Conservation (phyloP, 2,329 filamentous ascomycete genomes). For the Periconia macrospinosa region DNA sequence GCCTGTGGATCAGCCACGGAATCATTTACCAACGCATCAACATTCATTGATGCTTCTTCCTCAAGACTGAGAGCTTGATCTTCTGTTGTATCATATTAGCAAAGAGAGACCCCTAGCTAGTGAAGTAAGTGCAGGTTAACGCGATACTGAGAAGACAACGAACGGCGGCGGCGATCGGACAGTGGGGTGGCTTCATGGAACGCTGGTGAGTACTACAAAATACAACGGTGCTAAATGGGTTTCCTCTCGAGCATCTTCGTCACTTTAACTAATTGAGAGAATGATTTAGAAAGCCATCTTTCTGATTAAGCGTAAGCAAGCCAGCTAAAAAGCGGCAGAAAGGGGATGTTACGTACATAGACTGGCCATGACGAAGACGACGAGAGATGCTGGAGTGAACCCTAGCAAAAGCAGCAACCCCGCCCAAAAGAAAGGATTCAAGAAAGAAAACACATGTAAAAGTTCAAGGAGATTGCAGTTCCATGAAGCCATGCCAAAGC, state of each 20-base stretch:
- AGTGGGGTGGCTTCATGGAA: constrained; percentile 7
- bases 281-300: constrained; percentile 40
- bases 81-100: constrained; percentile 57
- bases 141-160: constrained; percentile 2
- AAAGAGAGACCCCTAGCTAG: constrained; percentile 1
- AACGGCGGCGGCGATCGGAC: constrained; percentile 22
- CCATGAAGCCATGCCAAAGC: constrained; percentile 36
- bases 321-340: constrained; percentile 42
- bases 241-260: constrained; percentile 44
- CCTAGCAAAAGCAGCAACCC: constrained; percentile 38
- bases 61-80: constrained; percentile 62
- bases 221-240: constrained; percentile 31
- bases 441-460: constrained; percentile 19
- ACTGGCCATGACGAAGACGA: constrained; percentile 51
- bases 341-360: constrained; percentile 48
- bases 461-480: constrained; percentile 34
- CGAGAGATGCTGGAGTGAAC: constrained; percentile 42
- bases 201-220: constrained; percentile 23
- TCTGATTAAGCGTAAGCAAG: constrained; percentile 48
- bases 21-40: constrained; percentile 71
- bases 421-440: constrained; percentile 31
- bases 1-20: constrained; percentile 38
- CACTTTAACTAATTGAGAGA: constrained; percentile 37
- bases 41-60: constrained; percentile 64
- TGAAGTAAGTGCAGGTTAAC: constrained; percentile 1